Base-by-base conservation (phyloP, 768 basidiomycete species). In the Lentinula sp. region DNA sequence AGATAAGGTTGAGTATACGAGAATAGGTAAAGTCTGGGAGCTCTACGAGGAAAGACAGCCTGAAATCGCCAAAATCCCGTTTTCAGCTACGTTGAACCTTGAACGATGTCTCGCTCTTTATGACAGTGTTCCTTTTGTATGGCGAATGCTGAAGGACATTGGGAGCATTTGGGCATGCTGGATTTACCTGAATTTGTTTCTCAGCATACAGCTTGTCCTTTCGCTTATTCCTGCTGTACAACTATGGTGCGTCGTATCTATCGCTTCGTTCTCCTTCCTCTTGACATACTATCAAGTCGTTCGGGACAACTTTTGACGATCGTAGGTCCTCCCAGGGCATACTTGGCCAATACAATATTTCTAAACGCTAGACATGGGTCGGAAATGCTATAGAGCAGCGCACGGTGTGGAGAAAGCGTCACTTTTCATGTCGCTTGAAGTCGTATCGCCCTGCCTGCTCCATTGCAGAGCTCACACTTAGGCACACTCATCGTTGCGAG, bases 21-120 rank as follows among this genome's bases (percentile, higher is more conserved):
- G 73, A 28, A 62, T 90, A 41, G 90, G 90, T 43, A 28, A 56
- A 56, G 83, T 90, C 45, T 92, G 90, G 90, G 88, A 91, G 65
- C 71, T 90, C 33, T 92, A 91, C 69, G 84, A 89, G 65, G 83
- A 90, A 65, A 74, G 72, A 18, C 71, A 73, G 13, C 68, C 78
- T 32, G 69, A 75, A 46, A 65, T 82, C 35, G 69, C 65, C 35
- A 69, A 74, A 23, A 57, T 81, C 49, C 75, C 83, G 4, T 76
- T 77, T 6, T 69, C 73, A 7, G 6, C 43, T 36, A 28, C 12
- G 4, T 78, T 83, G 20, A 71, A 72, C 42, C 67, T 84, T 9
- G 79, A 85, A 67, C 74, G 76, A 1, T 76, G 76, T 13, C 69
- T 80, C 9, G 81, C 82, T 59, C 72, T 85, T 63, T 62, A 75